Conservation (phyloP, 345 rosid genomes). For the Turnera subulata region DNA sequence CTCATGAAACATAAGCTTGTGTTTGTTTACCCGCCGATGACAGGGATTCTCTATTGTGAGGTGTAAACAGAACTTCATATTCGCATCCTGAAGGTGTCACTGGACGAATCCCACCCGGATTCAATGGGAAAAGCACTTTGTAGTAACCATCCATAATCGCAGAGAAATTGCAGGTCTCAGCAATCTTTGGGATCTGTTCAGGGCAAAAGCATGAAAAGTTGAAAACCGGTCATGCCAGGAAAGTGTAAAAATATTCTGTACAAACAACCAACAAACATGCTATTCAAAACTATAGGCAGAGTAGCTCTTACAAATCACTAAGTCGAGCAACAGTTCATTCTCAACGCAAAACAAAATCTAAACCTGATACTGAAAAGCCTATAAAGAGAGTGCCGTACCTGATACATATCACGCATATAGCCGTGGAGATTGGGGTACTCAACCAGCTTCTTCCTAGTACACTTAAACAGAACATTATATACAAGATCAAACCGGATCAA, state of each 20-base stretch:
- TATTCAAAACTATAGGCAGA: too few relatives aligned
- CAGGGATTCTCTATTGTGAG: conserved; percentile 58
- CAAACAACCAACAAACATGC: too few relatives aligned
- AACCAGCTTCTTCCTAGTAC: conserved; percentile 72
- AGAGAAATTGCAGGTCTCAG: conserved; percentile 61
- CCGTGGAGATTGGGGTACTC: conserved; percentile 69
- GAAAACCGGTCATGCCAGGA: too few relatives aligned
- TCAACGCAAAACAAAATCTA: too few relatives aligned
- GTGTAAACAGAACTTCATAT: conserved; percentile 36
- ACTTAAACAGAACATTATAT: conserved; percentile 76
- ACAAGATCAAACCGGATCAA: conserved; percentile 73
- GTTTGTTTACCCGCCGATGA: conserved; percentile 18
- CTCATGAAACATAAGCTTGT: conserved; percentile 13
- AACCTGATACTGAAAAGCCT: too few relatives aligned
- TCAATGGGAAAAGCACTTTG: conserved; percentile 68
- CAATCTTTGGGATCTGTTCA: conserved; percentile 69
- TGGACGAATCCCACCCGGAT: conserved; percentile 75
- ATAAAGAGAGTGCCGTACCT: conserved; percentile 50
- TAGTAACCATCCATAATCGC: conserved; percentile 86
- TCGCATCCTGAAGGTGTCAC: conserved; percentile 49
- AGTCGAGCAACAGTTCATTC: too few relatives aligned
- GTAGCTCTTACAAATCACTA: too few relatives aligned
- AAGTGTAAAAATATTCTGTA: too few relatives aligned
- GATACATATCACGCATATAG: conserved; percentile 70
- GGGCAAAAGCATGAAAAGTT: neutral